Conservation (phyloP, 2,329 filamentous ascomycete genomes). For the Monosporascus sp. region DNA sequence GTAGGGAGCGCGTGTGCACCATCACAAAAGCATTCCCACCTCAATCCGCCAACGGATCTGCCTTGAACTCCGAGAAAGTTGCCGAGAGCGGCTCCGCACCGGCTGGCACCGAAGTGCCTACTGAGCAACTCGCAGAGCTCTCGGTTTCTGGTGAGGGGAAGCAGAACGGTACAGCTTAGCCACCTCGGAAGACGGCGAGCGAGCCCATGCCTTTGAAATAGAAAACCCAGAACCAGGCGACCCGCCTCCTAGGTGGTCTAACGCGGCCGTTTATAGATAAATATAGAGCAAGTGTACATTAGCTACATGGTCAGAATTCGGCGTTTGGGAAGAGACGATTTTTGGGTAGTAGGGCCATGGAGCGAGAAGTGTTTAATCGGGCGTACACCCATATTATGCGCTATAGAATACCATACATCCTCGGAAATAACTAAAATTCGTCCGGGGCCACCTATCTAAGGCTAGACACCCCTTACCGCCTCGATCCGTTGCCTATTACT, state of each 20-base stretch:
- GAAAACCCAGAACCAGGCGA: too few relatives aligned
- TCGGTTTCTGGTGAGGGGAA: conserved; percentile 10
- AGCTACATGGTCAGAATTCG: neutral
- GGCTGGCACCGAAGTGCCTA: conserved; percentile 1
- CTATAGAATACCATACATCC: too few relatives aligned
- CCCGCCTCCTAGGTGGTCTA: too few relatives aligned
- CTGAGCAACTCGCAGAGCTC: conserved; percentile 17
- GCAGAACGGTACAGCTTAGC: conserved; percentile 7
- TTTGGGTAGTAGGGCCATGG: too few relatives aligned
- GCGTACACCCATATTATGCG: neutral
- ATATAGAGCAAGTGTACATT: neutral
- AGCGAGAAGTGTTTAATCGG: neutral
- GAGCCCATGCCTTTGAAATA: conserved; percentile 8
- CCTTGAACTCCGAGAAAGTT: conserved; percentile 4
- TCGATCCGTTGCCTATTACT: neutral
- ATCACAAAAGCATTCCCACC: conserved; percentile 40
- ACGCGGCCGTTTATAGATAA: too few relatives aligned
- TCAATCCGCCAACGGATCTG: conserved; percentile 10
- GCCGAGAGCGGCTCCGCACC: conserved; percentile 11
- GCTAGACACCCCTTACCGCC: neutral
- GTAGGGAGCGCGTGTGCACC: conserved; percentile 46
- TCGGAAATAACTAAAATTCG: too few relatives aligned
- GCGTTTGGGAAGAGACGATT: neutral
- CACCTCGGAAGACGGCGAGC: conserved; percentile 16
- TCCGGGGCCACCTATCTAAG: neutral